Evolutionary conservation across 176 grass and related monocot genomes (phyloP).

Genomic region (Cenchrus purpureus): DNA sequence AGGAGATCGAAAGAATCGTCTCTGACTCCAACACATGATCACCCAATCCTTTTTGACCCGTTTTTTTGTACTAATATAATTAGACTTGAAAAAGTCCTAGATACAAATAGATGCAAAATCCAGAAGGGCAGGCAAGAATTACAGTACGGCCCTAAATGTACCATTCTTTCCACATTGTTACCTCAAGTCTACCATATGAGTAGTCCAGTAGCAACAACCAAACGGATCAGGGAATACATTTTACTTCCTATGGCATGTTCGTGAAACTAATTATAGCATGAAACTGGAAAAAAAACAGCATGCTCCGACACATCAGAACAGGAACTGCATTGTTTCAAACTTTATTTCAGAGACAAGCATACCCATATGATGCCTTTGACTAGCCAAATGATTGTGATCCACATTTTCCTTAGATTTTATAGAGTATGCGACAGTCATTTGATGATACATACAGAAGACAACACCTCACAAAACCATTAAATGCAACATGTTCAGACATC

Average conservation of each 20-base stretch:
- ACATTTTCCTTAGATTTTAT: not conserved
- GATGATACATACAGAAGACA: not conserved
- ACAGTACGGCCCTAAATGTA: conserved; percentile 35
- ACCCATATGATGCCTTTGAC: not conserved
- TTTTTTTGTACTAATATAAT: conserved; percentile 23
- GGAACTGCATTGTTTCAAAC: not conserved
- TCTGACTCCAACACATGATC: conserved; percentile 46
- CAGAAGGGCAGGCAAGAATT: conserved; percentile 12
- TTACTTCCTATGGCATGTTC: not conserved
- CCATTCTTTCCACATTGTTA: conserved; percentile 39
- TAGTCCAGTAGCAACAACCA: not conserved
- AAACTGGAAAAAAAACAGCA: not conserved
- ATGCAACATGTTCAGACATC: not conserved
- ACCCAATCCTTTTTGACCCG: not conserved
- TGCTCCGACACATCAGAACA: not conserved
- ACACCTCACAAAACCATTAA: not conserved
- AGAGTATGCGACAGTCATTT: not conserved
- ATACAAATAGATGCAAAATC: conserved; percentile 38
- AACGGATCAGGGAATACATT: not conserved
- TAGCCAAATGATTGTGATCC: not conserved
- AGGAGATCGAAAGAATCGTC: conserved; percentile 65
- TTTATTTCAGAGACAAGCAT: not conserved
- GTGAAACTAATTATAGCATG: not conserved
- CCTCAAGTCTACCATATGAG: conserved; percentile 27
- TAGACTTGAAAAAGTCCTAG: conserved; percentile 30